Evolutionary conservation across 176 grass and related monocot species (phyloP).

Genomic region (Saccharum officinarum): DNA sequence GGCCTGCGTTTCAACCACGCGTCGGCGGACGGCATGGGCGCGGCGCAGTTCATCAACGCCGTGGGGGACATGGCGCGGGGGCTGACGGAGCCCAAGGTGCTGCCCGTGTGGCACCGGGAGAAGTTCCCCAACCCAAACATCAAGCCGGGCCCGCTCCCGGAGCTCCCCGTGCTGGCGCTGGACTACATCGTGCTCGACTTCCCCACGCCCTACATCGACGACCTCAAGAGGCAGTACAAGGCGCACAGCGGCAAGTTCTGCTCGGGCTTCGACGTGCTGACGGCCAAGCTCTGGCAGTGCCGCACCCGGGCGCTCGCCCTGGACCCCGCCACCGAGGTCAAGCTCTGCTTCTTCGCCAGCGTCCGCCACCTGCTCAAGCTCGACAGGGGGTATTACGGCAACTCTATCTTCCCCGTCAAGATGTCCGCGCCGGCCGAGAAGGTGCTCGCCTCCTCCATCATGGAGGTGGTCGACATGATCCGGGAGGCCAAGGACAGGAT

Average conservation of each 20-base stretch:
- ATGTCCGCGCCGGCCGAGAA: conserved; percentile 26
- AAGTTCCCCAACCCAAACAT: conserved; percentile 58
- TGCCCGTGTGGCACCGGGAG: conserved; percentile 61
- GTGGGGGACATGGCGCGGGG: conserved; percentile 66
- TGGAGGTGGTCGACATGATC: conserved; percentile 63
- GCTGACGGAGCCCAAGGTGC: conserved; percentile 37
- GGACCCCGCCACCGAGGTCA: conserved; percentile 34
- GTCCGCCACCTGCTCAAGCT: conserved; percentile 60
- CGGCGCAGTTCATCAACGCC: conserved; percentile 56
- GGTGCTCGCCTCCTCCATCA: conserved; percentile 35
- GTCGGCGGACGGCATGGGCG: conserved; percentile 62
- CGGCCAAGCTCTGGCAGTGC: conserved; percentile 60
- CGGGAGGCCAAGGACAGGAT: conserved; percentile 57
- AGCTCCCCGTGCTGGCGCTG: conserved; percentile 43
- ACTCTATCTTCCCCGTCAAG: conserved; percentile 67
- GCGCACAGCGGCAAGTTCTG: conserved; percentile 63
- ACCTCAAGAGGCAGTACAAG: conserved; percentile 52
- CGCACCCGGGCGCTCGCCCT: conserved; percentile 56
- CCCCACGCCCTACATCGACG: conserved; percentile 44
- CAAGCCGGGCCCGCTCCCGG: conserved; percentile 45
- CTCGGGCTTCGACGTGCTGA: conserved; percentile 66
- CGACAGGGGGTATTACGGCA: conserved; percentile 62
- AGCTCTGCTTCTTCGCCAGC: conserved; percentile 62
- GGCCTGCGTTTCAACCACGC: conserved; percentile 70
- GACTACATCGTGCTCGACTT: conserved; percentile 57